Evolutionary conservation across 176 grass and related monocot genomes (phyloP).

Genomic region (Leersia perrieri): DNA sequence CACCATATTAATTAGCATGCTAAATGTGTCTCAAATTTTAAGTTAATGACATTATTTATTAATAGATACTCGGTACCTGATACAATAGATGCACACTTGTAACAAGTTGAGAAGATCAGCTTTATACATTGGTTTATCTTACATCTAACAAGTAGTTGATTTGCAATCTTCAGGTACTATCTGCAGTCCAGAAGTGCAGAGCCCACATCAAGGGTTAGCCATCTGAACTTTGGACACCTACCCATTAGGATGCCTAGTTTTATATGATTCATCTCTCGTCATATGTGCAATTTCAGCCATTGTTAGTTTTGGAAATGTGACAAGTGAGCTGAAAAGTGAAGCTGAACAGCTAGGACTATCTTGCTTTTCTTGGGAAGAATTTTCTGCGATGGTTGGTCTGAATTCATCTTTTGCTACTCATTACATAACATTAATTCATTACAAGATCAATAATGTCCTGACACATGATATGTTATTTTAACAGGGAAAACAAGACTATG

Average conservation of each 20-base stretch:
- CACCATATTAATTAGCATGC: neutral
- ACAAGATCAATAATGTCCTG: neutral
- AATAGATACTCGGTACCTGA: neutral
- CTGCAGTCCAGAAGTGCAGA: slow-evolving; percentile 26
- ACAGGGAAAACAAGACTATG: slow-evolving; percentile 44
- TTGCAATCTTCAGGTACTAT: slow-evolving; percentile 30
- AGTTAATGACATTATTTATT: neutral
- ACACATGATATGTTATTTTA: neutral
- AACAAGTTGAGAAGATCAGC: neutral
- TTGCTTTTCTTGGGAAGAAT: slow-evolving; percentile 90
- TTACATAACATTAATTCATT: neutral
- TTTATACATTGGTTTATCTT: neutral
- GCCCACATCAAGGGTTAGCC: slow-evolving; percentile 43
- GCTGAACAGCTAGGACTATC: slow-evolving; percentile 56
- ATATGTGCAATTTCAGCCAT: slow-evolving; percentile 49
- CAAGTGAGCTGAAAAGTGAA: slow-evolving; percentile 59
- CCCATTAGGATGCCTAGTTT: neutral
- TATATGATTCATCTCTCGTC: neutral
- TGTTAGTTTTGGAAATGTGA: slow-evolving; percentile 78
- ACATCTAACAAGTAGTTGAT: slow-evolving; percentile 9
- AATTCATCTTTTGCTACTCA: neutral
- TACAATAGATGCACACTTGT: neutral
- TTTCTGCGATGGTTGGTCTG: slow-evolving; percentile 59
- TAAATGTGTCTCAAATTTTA: neutral
- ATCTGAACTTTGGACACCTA: neutral